Evolutionary conservation across 768 basidiomycete genomes (phyloP).

Genomic region (Dictyophora rubrovolvata): DNA sequence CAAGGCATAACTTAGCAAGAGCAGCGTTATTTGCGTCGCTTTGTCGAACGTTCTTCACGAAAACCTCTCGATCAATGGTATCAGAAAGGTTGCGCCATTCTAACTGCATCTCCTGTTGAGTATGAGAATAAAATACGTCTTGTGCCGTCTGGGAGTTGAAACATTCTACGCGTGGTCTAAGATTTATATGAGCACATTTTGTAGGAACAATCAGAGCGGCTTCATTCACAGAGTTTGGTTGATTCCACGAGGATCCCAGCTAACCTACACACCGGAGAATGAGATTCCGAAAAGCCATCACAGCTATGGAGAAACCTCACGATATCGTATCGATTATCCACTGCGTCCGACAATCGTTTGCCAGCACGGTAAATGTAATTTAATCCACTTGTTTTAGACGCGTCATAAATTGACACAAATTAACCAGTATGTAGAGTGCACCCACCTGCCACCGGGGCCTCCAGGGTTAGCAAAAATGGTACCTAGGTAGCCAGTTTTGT

Average conservation of each 20-base stretch:
- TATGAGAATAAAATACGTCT: constrained; percentile 18
- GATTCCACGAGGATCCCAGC: constrained; percentile 25
- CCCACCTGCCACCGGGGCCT: constrained; percentile 18
- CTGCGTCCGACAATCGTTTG: constrained; percentile 11
- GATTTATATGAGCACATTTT: not conserved
- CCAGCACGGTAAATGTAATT: constrained; percentile 18
- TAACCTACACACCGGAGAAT: not conserved
- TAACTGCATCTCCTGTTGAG: constrained; percentile 19
- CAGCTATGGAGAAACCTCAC: constrained; percentile 4
- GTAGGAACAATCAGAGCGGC: not conserved
- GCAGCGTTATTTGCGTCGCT: constrained; percentile 17
- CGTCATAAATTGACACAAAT: not conserved
- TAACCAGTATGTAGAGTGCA: not conserved
- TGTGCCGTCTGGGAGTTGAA: constrained; percentile 17
- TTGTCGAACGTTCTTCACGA: constrained; percentile 15
- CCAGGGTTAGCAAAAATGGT: constrained; percentile 25
- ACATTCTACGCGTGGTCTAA: constrained; percentile 20
- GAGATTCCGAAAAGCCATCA: not conserved
- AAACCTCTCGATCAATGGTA: constrained; percentile 13
- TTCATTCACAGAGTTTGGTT: constrained; percentile 19
- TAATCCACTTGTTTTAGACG: constrained; percentile 14
- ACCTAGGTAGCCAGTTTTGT: constrained; percentile 17
- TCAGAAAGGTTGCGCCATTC: constrained; percentile 16
- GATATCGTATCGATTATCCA: constrained; percentile 17
- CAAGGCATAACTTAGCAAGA: constrained; percentile 18